Evolutionary conservation across 352 stramenopile genomes (phyloP), one percentile per base, ranked within the genome.

Genomic region (Peronosclerospora sorghi): DNA sequence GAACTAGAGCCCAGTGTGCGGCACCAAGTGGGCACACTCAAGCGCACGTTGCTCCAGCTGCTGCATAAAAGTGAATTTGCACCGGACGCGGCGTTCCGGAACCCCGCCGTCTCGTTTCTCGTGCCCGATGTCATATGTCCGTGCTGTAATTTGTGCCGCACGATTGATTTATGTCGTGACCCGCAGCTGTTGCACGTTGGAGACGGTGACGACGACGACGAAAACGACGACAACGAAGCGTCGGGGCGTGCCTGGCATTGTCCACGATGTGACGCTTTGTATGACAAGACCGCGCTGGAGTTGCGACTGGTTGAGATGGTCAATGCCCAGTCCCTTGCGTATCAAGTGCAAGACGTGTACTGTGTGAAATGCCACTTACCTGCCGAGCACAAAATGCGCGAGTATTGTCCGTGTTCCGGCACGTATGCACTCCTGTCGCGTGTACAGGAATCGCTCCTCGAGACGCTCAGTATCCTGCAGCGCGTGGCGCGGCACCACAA

Each of bases 101-200:
- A 98, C 62, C 95, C 94, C 36, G 97, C 86, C 40, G 68, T 95
- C 28, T 91, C 75, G 14, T 97, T 98, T 50, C 78, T 97, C 7
- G 65, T 99, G n/a, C 82, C 83, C 9, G 95, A 98, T 61, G 83
- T 98, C 13, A 97, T 98, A 54, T 99, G 96, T 54, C 61, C 79
- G 9, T 89, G 87, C 56, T 99, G 96, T 66, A 95, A 97, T 40
- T 69, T 96, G 43, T 97, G 86, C 45, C 69, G 83, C 17, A 89
- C 98, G 29, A 66, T 99, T n/a, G 96, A 99, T 64, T 59, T 99
- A 9, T 98, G 94, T 60, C 83, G 91, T 17, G 87, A 97, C 55
- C 77, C 82, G 26, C 78, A 90, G 37, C 59, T 95, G 32, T 45
- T 40, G 5, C 32, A 38, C 3, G 32, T 39, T 8, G 46, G 51